Conservation (phyloP, 139 green algal species). For the Tetradesmus obliquus region DNA sequence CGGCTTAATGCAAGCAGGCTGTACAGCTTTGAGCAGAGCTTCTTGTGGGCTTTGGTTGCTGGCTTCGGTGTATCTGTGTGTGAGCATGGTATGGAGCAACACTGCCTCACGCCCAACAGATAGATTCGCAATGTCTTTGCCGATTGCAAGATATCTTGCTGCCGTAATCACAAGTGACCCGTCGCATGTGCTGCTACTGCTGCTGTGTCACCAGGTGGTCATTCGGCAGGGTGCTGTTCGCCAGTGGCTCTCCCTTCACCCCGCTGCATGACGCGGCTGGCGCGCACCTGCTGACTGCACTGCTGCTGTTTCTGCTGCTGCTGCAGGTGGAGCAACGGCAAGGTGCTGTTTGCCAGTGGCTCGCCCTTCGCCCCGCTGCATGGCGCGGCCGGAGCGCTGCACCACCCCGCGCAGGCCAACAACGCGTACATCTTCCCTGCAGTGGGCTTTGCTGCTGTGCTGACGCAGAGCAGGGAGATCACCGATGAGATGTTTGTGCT, state of each 20-base stretch:
- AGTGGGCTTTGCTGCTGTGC: conserved; percentile 61
- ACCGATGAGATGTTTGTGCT: conserved; percentile 62
- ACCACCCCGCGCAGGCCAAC: conserved; percentile 74
- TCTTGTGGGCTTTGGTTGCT: too few species aligned
- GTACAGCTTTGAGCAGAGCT: too few species aligned
- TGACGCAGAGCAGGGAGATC: conserved; percentile 2
- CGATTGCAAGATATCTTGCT: too few species aligned
- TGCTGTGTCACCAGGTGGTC: conserved; percentile 58
- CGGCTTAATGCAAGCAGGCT: too few species aligned
- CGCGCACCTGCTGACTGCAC: not conserved
- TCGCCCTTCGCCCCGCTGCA: conserved; percentile 78
- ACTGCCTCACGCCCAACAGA: too few species aligned
- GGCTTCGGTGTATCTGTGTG: too few species aligned
- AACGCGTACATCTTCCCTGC: conserved; percentile 84
- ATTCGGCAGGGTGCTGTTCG: conserved; percentile 81
- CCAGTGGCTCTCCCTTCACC: conserved; percentile 83
- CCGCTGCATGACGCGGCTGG: conserved; percentile 40
- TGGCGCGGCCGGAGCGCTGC: conserved; percentile 20
- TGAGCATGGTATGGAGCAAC: too few species aligned
- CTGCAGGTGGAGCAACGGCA: conserved; percentile 67
- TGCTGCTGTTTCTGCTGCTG: not conserved
- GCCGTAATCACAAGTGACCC: too few species aligned
- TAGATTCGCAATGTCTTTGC: too few species aligned
- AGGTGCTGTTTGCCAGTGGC: conserved; percentile 86
- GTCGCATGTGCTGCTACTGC: not conserved